These are phyloP conservation scores for Microthlaspi erraticum DNA, from an alignment of 345 rosid species.

Conservation along the genomic window DNA sequence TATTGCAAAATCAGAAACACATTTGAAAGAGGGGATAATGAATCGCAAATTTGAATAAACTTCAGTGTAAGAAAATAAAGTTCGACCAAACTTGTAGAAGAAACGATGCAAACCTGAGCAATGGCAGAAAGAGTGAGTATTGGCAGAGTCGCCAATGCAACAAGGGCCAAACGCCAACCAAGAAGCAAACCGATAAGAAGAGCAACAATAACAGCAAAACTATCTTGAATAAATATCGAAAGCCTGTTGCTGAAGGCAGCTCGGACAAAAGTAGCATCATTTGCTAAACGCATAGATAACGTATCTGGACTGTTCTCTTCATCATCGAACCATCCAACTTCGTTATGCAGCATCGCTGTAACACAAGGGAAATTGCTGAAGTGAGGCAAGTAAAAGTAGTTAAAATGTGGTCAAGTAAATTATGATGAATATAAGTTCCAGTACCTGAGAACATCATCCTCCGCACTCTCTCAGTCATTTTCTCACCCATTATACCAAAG, in stretches of 20 bases:
- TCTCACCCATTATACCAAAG: slow-evolving; percentile 99
- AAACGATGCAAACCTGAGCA: slow-evolving; percentile 79
- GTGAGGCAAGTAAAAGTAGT: slow-evolving; percentile 40
- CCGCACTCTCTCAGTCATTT: slow-evolving; percentile 97
- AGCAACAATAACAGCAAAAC: slow-evolving; percentile 90
- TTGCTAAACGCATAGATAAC: slow-evolving; percentile 97
- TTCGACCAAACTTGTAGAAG: background rate
- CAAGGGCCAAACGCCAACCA: slow-evolving; percentile 92
- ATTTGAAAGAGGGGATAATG: background rate
- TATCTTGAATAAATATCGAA: slow-evolving; percentile 96
- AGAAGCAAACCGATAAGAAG: slow-evolving; percentile 85
- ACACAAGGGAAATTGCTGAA: slow-evolving; percentile 40
- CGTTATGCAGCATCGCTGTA: slow-evolving; percentile 97
- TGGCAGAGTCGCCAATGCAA: slow-evolving; percentile 92
- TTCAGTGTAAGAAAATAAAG: slow-evolving; percentile 2
- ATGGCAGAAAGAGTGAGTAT: slow-evolving; percentile 84
- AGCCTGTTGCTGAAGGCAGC: slow-evolving; percentile 99
- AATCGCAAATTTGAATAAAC: background rate
- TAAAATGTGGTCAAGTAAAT: slow-evolving; percentile 4
- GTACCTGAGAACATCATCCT: slow-evolving; percentile 99
- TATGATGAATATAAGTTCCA: slow-evolving; percentile 3
- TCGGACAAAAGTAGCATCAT: slow-evolving; percentile 98
- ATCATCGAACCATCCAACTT: slow-evolving; percentile 98
- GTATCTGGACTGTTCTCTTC: slow-evolving; percentile 98
- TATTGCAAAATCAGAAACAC: slow-evolving; percentile 14